Conservation (phyloP, 148 eudicot species). For the Oxyria digyna region DNA sequence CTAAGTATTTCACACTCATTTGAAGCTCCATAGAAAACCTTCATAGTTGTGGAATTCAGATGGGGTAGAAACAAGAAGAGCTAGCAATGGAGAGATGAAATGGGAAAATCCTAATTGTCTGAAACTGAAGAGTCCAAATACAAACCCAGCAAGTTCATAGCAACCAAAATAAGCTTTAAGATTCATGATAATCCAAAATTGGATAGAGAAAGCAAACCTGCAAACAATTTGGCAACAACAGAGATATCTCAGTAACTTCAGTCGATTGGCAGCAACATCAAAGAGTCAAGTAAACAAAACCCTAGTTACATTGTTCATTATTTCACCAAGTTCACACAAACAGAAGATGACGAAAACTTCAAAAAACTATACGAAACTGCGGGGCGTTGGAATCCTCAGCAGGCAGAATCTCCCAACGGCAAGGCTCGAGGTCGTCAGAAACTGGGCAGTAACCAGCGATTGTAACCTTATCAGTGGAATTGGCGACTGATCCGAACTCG, state of each 20-base stretch:
- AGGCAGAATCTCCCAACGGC: constrained; percentile 83
- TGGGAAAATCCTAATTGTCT: no score
- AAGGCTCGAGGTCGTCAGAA: constrained; percentile 76
- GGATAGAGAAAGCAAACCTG: background rate
- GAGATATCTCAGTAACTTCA: background rate
- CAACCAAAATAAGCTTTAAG: no score
- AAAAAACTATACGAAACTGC: constrained; percentile 64
- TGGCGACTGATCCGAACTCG: constrained; percentile 70
- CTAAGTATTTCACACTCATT: background rate
- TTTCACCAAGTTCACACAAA: background rate
- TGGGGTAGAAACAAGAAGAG: background rate
- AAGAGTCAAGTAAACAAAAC: background rate
- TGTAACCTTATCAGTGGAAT: constrained; percentile 61
- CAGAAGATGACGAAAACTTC: constrained; percentile 8
- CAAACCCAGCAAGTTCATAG: background rate
- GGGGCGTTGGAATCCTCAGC: constrained; percentile 51
- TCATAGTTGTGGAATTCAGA: background rate
- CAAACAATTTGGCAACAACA: background rate
- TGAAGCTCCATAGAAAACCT: background rate
- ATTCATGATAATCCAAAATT: background rate
- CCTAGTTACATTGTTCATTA: background rate
- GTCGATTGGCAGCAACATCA: background rate
- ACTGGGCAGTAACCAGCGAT: constrained; percentile 85
- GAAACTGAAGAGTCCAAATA: background rate
- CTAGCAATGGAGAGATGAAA: background rate